phyloP scores from a whole-genome alignment of 1,139 yeast genomes.

The Taphrina confusa region DNA sequence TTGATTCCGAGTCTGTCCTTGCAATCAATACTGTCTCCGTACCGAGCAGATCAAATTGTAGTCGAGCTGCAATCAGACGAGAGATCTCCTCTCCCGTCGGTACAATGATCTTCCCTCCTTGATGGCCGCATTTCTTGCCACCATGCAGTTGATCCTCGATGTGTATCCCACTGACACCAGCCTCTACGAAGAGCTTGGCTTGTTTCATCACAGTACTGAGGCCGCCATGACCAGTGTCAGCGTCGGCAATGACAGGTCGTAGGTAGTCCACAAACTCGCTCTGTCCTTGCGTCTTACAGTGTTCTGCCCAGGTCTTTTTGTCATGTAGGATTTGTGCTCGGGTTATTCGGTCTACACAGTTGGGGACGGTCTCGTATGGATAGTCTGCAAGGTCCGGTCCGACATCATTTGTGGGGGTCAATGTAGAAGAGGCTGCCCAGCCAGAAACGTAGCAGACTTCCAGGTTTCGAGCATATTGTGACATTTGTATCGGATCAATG shows the following conservation, averaged over 20 bases:
- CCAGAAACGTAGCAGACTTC: slow-evolving; percentile 64
- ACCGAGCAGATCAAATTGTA: slow-evolving; percentile 68
- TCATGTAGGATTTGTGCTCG: slow-evolving; percentile 63
- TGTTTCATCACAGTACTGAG: slow-evolving; percentile 63
- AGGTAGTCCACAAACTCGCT: slow-evolving; percentile 52
- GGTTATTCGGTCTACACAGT: slow-evolving; percentile 61
- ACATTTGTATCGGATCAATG: slow-evolving; percentile 63
- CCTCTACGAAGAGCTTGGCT: slow-evolving; percentile 64
- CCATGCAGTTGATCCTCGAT: slow-evolving; percentile 67
- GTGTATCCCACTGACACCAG: slow-evolving; percentile 67
- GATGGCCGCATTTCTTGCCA: slow-evolving; percentile 66
- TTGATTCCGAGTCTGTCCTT: slow-evolving; percentile 62
- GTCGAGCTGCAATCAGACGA: slow-evolving; percentile 59
- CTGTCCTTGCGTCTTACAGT: slow-evolving; percentile 44
- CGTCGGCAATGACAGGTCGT: slow-evolving; percentile 67
- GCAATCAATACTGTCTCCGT: slow-evolving; percentile 61
- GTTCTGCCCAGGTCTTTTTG: slow-evolving; percentile 52
- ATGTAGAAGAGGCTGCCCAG: slow-evolving; percentile 59
- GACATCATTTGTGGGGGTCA: slow-evolving; percentile 61
- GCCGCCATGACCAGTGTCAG: slow-evolving; percentile 72
- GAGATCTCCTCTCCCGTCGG: slow-evolving; percentile 62
- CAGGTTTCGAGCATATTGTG: slow-evolving; percentile 56
- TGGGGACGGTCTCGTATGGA: slow-evolving; percentile 68
- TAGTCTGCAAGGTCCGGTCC: slow-evolving; percentile 66
- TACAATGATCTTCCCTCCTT: slow-evolving; percentile 63